A percentile compares a stretch with the other conserved stretches of the same genome.
phyloP scores from a whole-genome alignment of 169 alveolate genomes.

The Plasmodium fragile region DNA sequence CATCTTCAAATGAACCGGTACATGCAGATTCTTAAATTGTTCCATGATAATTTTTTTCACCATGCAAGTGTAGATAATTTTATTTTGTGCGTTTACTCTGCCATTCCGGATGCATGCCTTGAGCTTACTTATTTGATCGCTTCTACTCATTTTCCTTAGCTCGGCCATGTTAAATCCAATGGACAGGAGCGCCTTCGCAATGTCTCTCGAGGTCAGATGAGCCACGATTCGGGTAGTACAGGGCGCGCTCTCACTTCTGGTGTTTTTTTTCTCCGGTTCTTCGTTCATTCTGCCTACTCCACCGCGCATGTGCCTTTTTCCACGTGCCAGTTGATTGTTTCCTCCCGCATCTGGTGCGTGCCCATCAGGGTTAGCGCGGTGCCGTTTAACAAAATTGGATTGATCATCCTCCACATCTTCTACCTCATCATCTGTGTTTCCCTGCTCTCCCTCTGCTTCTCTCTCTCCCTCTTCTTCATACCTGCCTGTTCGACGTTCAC shows the following conservation, averaged over 20 bases:
- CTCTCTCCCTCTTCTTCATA: neutral
- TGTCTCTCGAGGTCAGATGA: slow-evolving; percentile 12
- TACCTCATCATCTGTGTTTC: neutral
- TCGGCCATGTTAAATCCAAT: slow-evolving; percentile 5
- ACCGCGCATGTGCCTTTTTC: neutral
- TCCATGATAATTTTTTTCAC: slow-evolving; percentile 49
- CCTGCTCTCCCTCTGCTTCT: neutral
- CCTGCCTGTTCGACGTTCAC: neutral
- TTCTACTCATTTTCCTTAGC: slow-evolving; percentile 31
- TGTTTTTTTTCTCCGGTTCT: neutral
- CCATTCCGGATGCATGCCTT: slow-evolving; percentile 9
- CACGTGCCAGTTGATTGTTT: neutral
- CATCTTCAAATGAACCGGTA: slow-evolving; percentile 39
- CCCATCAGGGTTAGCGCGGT: neutral
- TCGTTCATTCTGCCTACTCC: neutral
- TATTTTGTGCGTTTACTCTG: slow-evolving; percentile 8
- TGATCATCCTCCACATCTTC: neutral
- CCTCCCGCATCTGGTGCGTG: neutral
- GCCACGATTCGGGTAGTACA: neutral
- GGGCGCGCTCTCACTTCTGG: neutral
- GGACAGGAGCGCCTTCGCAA: slow-evolving; percentile 4
- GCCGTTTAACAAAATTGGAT: neutral
- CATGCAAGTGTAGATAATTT: slow-evolving; percentile 33
- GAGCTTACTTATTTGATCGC: slow-evolving; percentile 37
- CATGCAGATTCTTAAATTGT: slow-evolving; percentile 35